phyloP scores from a whole-genome alignment of 495 filamentous ascomycete species.

The Tuber magnatum region DNA sequence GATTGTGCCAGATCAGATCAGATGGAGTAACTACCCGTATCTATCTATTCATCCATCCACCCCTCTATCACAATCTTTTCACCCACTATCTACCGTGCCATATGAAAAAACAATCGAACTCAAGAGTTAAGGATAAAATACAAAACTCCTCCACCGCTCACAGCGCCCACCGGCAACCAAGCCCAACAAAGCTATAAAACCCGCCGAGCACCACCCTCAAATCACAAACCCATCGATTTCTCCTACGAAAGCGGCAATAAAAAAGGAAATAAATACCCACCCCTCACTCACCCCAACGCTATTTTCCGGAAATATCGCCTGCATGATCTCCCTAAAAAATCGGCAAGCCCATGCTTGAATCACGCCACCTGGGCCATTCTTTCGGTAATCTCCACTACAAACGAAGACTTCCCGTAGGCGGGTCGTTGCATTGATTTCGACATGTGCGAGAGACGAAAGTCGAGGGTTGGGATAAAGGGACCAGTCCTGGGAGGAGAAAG shows the following conservation, averaged over 20 bases:
- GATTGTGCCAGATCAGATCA: neutral
- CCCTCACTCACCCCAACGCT: neutral
- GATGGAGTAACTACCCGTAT: neutral
- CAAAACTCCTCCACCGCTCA: neutral
- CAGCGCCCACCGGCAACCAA: neutral
- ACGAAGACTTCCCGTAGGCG: neutral
- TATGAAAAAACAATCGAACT: neutral
- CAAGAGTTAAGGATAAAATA: neutral
- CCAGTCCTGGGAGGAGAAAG: constrained; percentile 2
- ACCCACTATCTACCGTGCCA: neutral
- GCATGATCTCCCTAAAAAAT: neutral
- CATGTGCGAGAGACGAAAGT: neutral
- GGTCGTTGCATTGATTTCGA: neutral
- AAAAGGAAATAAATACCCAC: neutral
- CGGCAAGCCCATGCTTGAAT: neutral
- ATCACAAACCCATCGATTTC: neutral
- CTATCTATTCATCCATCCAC: neutral
- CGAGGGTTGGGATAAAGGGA: neutral
- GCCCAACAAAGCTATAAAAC: neutral
- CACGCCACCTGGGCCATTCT: neutral
- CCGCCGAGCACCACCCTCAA: neutral
- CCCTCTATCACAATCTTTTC: neutral
- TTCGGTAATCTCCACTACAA: constrained; percentile 1
- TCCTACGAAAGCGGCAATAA: neutral
- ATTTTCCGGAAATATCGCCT: neutral